phyloP scores from a whole-genome alignment of 306 rosid genomes.

The Bauhinia variegata region DNA sequence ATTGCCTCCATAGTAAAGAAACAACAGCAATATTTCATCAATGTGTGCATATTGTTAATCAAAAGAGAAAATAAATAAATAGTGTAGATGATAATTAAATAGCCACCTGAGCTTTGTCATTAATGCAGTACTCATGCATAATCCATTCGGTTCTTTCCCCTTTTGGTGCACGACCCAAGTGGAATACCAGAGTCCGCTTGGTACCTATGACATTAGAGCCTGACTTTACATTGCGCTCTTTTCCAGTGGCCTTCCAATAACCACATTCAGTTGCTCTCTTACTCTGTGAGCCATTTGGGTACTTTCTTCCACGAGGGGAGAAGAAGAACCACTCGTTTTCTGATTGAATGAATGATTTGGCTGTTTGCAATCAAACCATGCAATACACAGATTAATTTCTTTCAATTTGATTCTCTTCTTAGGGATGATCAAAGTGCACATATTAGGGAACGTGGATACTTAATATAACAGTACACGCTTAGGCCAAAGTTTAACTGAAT shows the following conservation, averaged over 20 bases:
- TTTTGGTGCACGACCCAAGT: constrained; percentile 89
- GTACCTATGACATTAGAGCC: constrained; percentile 74
- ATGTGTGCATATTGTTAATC: too few species aligned
- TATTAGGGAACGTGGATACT: too few species aligned
- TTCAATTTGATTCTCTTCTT: too few species aligned
- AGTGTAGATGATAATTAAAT: neutral
- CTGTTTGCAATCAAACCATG: constrained; percentile 56
- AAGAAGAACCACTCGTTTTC: constrained; percentile 97
- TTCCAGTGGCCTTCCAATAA: constrained; percentile 97
- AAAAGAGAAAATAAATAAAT: neutral
- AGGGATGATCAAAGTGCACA: too few species aligned
- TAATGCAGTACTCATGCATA: constrained; percentile 85
- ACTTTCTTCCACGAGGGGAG: constrained; percentile 91
- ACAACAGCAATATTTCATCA: too few species aligned
- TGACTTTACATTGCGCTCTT: constrained; percentile 85
- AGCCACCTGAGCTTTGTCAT: constrained; percentile 74
- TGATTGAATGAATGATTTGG: constrained; percentile 68
- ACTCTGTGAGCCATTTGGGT: constrained; percentile 92
- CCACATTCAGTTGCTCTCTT: constrained; percentile 87
- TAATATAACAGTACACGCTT: too few species aligned
- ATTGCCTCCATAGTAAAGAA: neutral
- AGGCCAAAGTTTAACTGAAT: neutral
- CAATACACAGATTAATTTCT: too few species aligned
- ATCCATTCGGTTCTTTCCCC: constrained; percentile 98
- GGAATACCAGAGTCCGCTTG: constrained; percentile 90